Base-by-base conservation (phyloP, 2,329 filamentous ascomycete genomes). In the Seiridium cupressi region DNA sequence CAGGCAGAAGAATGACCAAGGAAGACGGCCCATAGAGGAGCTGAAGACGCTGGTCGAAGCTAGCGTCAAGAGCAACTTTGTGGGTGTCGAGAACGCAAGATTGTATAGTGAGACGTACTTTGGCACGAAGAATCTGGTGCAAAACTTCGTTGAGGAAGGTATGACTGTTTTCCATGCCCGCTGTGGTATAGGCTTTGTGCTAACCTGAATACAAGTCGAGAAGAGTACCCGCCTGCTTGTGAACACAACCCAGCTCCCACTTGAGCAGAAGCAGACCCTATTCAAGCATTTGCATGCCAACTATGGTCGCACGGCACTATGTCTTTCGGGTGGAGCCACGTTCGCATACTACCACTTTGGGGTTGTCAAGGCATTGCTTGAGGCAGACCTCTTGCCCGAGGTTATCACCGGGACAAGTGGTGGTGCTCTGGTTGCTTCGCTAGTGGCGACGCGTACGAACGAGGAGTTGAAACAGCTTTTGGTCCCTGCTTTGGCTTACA, bases 101-200 rank as follows among this genome's bases (percentile, higher is more conserved):
- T 78, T 99, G n/a, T 99, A 99, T 73, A 96, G 92, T 69, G 93
- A 98, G 77, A 96, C 94, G 3, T 99, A 99, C 72, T 97, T 93
- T 68, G 95, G 95, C 38, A 98, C 95, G n/a, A 99, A 99, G 75
- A 87, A 95, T 62, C 76, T 97, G 64, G 91, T 97, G 36, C 95
- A 98, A 75, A 88, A 89, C 59, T 98, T 94, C 70, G 80, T 97
- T 49, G 92, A 97, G 62, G 93, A 98, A 76, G 82, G 87, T 88
- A 79, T 70, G 40, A 53, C 68, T 40, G 10, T 32, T 72, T 9
- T 10, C 13, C 3, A 26, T 3, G 10, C 4, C n/a, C 44, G 7
- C 4, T 36, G 1, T 3, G 5, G 38, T 3, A 31, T 11, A 4
- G 11, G 3, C 51, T 40, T 55, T 62, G 31, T n/a, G 7, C 10